phyloP scores from a whole-genome alignment of 2,329 filamentous ascomycete genomes.

The Beauveria varroae region DNA sequence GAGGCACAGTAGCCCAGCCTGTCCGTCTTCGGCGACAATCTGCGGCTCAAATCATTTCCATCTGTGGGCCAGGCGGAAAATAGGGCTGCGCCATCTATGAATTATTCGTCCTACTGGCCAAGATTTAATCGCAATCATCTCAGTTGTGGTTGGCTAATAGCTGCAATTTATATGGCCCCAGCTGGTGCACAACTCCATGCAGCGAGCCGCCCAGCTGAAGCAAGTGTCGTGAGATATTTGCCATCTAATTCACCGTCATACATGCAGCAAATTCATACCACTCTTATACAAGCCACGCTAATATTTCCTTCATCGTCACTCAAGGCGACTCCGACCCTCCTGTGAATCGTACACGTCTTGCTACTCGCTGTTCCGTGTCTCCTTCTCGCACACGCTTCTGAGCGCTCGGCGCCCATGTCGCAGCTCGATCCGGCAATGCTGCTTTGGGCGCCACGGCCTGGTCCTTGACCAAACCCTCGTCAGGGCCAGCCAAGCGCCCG shows the following conservation, averaged over 20 bases:
- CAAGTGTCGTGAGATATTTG: background rate
- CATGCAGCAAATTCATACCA: background rate
- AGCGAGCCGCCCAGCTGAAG: background rate
- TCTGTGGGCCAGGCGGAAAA: background rate
- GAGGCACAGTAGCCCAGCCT: background rate
- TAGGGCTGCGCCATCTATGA: background rate
- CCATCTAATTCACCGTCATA: background rate
- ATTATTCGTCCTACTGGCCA: too few relatives aligned
- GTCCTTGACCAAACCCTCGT: conserved; percentile 36
- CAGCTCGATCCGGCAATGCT: background rate
- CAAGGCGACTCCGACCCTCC: background rate
- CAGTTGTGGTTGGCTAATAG: too few relatives aligned
- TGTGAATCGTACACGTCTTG: conserved; percentile 6
- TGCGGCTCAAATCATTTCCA: background rate
- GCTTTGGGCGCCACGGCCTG: conserved; percentile 11
- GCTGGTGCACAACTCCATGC: background rate
- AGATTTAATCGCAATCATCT: too few relatives aligned
- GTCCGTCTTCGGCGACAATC: background rate
- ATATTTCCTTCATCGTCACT: background rate
- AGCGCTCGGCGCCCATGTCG: background rate
- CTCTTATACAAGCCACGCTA: background rate
- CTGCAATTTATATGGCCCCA: too few relatives aligned
- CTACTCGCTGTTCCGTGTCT: background rate
- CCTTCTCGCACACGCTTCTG: background rate
- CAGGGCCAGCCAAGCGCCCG: conserved; percentile 32